phyloP scores from a whole-genome alignment of 306 rosid species.

The Lithocarpus polystachyus region DNA sequence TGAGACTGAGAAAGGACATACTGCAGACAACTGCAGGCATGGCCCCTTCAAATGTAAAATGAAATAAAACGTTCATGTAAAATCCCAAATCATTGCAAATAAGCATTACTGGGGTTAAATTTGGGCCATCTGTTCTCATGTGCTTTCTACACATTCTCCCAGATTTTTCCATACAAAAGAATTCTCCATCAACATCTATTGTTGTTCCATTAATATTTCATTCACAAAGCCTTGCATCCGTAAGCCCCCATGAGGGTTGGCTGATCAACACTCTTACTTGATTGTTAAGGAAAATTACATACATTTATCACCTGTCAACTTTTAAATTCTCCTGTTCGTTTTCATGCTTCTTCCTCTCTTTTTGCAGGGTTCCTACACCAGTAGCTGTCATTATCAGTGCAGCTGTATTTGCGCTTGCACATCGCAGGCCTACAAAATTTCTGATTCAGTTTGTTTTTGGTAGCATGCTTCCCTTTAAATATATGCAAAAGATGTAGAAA shows the following conservation, averaged over 20 bases:
- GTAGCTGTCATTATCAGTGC: constrained; percentile 76
- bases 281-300: neutral
- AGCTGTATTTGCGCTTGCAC: constrained; percentile 85
- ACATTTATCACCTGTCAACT: neutral
- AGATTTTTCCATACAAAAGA: too few species aligned
- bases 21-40: neutral
- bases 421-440: constrained; percentile 92
- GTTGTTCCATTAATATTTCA: too few species aligned
- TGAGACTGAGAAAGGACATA: neutral
- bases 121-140: neutral
- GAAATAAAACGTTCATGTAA: neutral
- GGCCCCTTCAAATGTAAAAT: neutral
- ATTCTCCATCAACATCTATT: too few species aligned
- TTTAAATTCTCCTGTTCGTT: neutral
- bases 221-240: too few species aligned
- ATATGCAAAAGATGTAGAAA: neutral
- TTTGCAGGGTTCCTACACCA: constrained; percentile 89
- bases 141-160: neutral
- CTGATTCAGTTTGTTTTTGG: constrained; percentile 77
- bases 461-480: constrained; percentile 17
- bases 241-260: neutral
- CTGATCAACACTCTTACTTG: neutral
- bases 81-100: neutral
- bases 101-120: neutral
- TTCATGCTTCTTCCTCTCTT: neutral